phyloP scores from a whole-genome alignment of 805 yeast species.

The Wickerhamiella nectarea region DNA sequence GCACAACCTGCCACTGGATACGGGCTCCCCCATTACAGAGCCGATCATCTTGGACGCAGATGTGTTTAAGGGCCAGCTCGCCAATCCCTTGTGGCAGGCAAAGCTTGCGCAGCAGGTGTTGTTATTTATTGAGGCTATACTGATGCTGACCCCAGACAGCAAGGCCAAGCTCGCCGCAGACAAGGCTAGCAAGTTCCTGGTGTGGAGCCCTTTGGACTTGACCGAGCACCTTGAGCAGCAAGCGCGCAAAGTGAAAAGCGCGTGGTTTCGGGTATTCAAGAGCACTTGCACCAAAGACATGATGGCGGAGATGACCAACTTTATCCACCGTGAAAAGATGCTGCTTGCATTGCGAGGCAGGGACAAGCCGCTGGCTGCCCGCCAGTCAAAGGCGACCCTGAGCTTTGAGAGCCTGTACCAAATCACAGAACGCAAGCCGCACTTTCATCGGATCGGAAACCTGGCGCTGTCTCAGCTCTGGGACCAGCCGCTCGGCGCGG shows the following conservation, averaged over 20 bases:
- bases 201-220: conserved; percentile 1
- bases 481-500: not conserved
- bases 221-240: not conserved
- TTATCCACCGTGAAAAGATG: not conserved
- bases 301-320: not conserved
- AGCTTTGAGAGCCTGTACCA: not conserved
- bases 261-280: not conserved
- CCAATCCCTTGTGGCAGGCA: not conserved
- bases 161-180: not conserved
- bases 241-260: not conserved
- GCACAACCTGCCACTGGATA: not conserved
- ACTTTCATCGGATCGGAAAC: conserved; percentile 2
- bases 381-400: not conserved
- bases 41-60: not conserved
- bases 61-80: not conserved
- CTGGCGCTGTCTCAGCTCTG: not conserved
- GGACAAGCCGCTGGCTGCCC: not conserved
- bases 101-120: not conserved
- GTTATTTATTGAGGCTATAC: conserved; percentile 6
- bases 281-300: not conserved
- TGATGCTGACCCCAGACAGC: not conserved
- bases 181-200: not conserved
- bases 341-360: not conserved
- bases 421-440: not conserved
- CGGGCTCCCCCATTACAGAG: not conserved